These are phyloP conservation scores for Diplodia corticola DNA, from an alignment of 2,329 filamentous ascomycete genomes.

Conservation along the genomic window DNA sequence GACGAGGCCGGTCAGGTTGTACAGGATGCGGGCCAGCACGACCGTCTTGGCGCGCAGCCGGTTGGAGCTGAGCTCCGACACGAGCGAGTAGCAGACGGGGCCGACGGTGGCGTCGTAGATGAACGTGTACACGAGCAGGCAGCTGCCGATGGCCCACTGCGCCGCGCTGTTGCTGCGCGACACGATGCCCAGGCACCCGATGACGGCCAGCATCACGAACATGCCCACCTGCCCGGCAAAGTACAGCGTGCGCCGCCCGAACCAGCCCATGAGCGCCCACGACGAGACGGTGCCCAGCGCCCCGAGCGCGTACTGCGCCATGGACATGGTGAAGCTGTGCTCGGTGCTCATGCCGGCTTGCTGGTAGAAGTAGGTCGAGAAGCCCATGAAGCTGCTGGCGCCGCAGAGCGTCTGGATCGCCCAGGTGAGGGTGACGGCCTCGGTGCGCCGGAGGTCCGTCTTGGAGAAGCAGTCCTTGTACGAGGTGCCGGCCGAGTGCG, in stretches of 20 bases:
- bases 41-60: conserved; percentile 89
- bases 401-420: conserved; percentile 47
- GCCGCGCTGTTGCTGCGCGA: conserved; percentile 52
- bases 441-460: conserved; percentile 72
- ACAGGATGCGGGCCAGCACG: conserved; percentile 73
- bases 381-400: conserved; percentile 44
- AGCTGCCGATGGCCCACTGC: conserved; percentile 36
- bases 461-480: conserved; percentile 83
- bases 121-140: conserved; percentile 51
- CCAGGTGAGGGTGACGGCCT: conserved; percentile 58
- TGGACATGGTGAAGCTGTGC: conserved; percentile 47
- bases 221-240: conserved; percentile 58
- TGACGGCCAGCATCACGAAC: conserved; percentile 69
- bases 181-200: conserved; percentile 77
- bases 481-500: conserved; percentile 67
- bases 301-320: conserved; percentile 62
- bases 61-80: conserved; percentile 78
- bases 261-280: conserved; percentile 77
- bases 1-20: conserved; percentile 76
- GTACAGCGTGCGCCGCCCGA: conserved; percentile 75
- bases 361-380: conserved; percentile 49
- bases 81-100: conserved; percentile 84
- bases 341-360: conserved; percentile 46
- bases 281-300: conserved; percentile 77
- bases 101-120: conserved; percentile 85